Evolutionary conservation across 768 basidiomycete genomes (phyloP), one percentile per base, ranked within the genome.

Genomic region (Hygrocybe coccinea): DNA sequence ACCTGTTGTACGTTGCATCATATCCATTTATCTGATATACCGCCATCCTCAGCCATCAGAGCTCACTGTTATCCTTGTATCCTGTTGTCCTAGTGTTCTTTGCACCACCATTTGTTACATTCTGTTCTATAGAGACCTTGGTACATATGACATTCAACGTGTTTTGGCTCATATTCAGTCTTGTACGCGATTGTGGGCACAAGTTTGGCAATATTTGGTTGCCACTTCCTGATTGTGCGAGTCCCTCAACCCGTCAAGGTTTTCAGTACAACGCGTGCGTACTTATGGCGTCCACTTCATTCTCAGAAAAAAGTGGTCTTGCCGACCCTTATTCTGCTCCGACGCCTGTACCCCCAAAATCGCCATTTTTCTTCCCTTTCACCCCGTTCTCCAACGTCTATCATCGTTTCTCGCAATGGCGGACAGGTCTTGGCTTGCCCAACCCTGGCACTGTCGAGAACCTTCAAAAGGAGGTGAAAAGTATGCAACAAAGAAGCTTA

Each of bases 391-490:
- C 80, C 50, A 82, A 78, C 69, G 75, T 81, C 21, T 89, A 87
- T 70, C 77, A 81, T 64, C 83, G 85, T 55, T 85, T 95, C 71
- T 79, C 86, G 57, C 75, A 81, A 68, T 95, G 92, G 89, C 84
- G 93, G 63, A 79, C 82, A 64, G 80, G 84, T 59, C 78, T 95
- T 60, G 88, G 85, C 47, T 76, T 98, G 49, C 84, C 91, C 38
- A 89, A 91, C 71, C 95, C 95, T n/a, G 95, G 95, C 54, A 86
- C 89, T 14, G 85, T 87, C 44, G 95, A 98, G 79, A 92, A 90
- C 69, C 78, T 97, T 59, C 87, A 88, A 64, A 92, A 91, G 75
- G 95, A 98, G 74, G 85, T 91, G 63, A 95, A 94, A 74, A 72
- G 95, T 95, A 63, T 58, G 83, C 70, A 34, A 34, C 35, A 33